phyloP scores from a whole-genome alignment of 164 flowering plant genomes.

The Platanus orientalis region DNA sequence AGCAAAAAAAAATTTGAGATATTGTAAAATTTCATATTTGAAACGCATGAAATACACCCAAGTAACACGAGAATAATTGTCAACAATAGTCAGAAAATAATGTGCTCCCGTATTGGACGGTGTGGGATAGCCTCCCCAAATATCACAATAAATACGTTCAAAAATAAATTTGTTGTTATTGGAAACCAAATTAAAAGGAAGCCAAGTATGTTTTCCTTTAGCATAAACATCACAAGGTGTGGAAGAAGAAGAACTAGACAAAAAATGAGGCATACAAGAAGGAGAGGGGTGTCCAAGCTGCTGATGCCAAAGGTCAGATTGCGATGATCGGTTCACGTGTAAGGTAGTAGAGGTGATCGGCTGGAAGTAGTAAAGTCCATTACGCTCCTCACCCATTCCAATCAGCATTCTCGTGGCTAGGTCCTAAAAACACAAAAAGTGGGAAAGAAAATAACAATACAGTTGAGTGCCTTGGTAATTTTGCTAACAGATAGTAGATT shows the following conservation, averaged over 20 bases:
- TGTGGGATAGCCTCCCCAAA: background rate
- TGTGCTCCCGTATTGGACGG: background rate
- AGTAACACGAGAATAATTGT: background rate
- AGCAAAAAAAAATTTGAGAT: too few relatives aligned
- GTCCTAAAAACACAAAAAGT: constrained; percentile 8
- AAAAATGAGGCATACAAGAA: background rate
- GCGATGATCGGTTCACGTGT: background rate
- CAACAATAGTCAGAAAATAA: background rate
- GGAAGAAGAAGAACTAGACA: too few relatives aligned
- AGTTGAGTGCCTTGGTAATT: constrained; percentile 5
- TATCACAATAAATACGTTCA: background rate
- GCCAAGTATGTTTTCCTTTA: background rate
- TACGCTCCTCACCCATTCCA: background rate
- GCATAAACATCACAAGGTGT: background rate
- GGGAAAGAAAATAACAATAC: constrained; percentile 6
- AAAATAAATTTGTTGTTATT: too few relatives aligned
- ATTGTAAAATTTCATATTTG: background rate
- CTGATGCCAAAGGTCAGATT: background rate
- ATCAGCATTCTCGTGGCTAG: constrained; percentile 6
- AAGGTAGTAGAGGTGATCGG: too few relatives aligned
- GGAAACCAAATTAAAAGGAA: background rate
- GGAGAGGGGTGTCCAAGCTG: background rate
- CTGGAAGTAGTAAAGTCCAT: background rate
- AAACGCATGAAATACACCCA: background rate
- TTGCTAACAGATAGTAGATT: constrained; percentile 9